Conservation (phyloP, 2,329 filamentous ascomycete genomes). For the Teratosphaeria epicoccoides region DNA sequence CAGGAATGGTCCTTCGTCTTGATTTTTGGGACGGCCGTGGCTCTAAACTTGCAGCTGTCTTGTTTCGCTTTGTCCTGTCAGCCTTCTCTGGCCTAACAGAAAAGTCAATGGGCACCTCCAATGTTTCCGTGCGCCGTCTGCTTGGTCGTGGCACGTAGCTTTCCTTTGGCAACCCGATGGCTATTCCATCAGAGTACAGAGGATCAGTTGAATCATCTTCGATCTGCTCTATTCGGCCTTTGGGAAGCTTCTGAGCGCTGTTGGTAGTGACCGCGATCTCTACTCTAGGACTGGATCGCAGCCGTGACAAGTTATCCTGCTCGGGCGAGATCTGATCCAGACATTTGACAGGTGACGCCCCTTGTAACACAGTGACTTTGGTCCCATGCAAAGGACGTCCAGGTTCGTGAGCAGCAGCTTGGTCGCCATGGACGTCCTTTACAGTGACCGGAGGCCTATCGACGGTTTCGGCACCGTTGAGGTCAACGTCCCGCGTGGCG, state of each 20-base stretch:
- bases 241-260: constrained; percentile 8
- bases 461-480: neutral
- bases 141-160: constrained; percentile 31
- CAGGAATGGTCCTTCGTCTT: neutral
- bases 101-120: constrained; percentile 21
- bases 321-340: neutral
- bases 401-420: neutral
- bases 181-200: constrained; percentile 22
- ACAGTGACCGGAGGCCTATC: neutral
- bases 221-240: constrained; percentile 15
- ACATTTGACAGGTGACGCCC: neutral
- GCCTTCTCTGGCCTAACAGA: constrained; percentile 31
- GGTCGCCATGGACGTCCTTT: neutral
- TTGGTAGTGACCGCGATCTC: constrained; percentile 16
- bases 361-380: neutral
- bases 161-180: constrained; percentile 29
- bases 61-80: constrained; percentile 31
- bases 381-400: neutral
- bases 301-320: constrained; percentile 2
- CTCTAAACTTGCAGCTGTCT: constrained; percentile 10
- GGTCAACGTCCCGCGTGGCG: neutral
- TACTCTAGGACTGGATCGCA: constrained; percentile 14
- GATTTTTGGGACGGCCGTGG: too few species aligned
- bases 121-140: constrained; percentile 19
- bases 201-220: constrained; percentile 11